Percentiles rank a stretch among this genome's conserved stretches.
These are phyloP conservation scores for Pugionium dolabratum DNA, from an alignment of 345 rosid genomes.

Conservation along the genomic window DNA sequence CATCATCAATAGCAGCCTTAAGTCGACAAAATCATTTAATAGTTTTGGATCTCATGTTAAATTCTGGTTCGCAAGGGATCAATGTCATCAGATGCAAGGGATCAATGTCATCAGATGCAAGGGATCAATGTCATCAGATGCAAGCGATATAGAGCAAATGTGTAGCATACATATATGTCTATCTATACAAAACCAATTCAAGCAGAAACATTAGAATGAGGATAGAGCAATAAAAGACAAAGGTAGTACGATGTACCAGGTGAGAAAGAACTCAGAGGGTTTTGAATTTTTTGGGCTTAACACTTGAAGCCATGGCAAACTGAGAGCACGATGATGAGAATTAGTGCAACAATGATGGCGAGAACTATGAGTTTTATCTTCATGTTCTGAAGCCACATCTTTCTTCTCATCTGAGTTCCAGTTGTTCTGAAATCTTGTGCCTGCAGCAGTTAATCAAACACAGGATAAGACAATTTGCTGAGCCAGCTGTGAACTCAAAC, in stretches of 20 bases:
- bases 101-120: conserved; percentile 30
- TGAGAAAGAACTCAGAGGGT: conserved; percentile 23
- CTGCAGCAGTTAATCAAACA: conserved; percentile 39
- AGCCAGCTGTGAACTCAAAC: not conserved
- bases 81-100: conserved; percentile 6
- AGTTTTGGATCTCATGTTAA: conserved; percentile 30
- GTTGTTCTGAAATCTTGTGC: conserved; percentile 92
- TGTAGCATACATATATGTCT: conserved; percentile 35
- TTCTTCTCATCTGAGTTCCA: conserved; percentile 81
- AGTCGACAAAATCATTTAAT: conserved; percentile 34
- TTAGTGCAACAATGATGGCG: conserved; percentile 58
- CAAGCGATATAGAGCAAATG: conserved; percentile 13
- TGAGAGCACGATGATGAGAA: conserved; percentile 69
- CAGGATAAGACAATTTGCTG: not conserved
- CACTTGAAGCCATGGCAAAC: conserved; percentile 87
- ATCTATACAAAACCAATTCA: conserved; percentile 40
- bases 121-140: conserved; percentile 27
- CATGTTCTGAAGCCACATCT: conserved; percentile 96
- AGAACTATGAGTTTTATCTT: conserved; percentile 86
- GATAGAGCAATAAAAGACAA: too few species aligned
- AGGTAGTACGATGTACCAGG: conserved; percentile 20
- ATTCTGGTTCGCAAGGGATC: conserved; percentile 22
- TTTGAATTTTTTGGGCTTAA: conserved; percentile 3
- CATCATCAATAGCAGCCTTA: too few species aligned
- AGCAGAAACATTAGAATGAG: not conserved